These are phyloP conservation scores for Vicia villosa DNA, from an alignment of 306 rosid species.

Conservation along the genomic window DNA sequence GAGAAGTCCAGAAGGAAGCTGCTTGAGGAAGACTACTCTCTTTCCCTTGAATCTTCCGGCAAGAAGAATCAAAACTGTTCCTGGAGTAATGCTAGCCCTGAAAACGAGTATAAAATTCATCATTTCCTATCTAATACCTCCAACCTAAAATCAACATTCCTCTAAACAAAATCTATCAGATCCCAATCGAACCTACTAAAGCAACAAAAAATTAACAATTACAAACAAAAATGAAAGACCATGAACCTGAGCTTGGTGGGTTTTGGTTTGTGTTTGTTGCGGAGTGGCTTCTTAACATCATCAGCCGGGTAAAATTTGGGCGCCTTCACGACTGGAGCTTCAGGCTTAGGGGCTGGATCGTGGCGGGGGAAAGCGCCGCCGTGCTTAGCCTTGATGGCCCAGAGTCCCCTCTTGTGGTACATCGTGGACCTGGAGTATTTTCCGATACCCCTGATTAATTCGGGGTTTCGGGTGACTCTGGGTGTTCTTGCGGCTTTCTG, in stretches of 20 bases:
- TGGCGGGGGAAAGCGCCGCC: constrained; percentile 65
- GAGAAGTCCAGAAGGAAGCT: constrained; percentile 69
- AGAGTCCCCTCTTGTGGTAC: constrained; percentile 73
- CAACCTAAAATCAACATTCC: not conserved
- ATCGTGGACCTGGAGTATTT: constrained; percentile 56
- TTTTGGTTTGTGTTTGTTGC: constrained; percentile 58
- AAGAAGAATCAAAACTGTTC: constrained; percentile 64
- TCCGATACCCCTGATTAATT: constrained; percentile 60
- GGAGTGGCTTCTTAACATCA: constrained; percentile 57
- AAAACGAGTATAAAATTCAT: not conserved
- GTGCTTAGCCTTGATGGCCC: constrained; percentile 75
- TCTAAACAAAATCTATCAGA: not conserved
- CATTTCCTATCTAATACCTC: not conserved
- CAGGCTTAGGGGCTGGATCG: constrained; percentile 50
- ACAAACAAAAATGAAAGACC: not conserved
- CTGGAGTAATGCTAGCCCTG: constrained; percentile 66
- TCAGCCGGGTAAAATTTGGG: constrained; percentile 70
- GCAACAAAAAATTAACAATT: not conserved
- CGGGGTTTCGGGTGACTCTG: constrained; percentile 57
- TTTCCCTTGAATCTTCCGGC: constrained; percentile 75
- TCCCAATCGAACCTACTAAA: not conserved
- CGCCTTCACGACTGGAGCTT: constrained; percentile 37
- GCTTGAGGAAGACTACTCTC: constrained; percentile 66
- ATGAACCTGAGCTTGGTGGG: constrained; percentile 59
- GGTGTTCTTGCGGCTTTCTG: constrained; percentile 23